Evolutionary conservation across 352 stramenopile genomes (phyloP).

Genomic region (Phytopythium vexans): DNA sequence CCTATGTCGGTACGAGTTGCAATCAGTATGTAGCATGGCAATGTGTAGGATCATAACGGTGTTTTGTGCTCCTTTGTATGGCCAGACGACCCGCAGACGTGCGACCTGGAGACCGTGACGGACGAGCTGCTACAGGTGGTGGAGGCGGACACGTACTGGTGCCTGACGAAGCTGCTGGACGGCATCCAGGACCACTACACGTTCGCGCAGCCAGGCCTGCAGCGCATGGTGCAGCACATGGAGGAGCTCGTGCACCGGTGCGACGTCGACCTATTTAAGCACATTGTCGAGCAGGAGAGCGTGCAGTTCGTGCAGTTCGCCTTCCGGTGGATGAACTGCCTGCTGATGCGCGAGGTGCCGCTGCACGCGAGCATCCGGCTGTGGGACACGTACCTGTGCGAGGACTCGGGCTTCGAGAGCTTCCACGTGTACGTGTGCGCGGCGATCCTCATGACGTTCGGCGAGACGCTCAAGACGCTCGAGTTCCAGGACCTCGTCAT

Average conservation of each 20-base stretch:
- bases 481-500: conserved; percentile 98
- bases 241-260: conserved; percentile 97
- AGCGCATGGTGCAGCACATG: conserved; percentile 97
- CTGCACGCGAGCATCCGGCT: conserved; percentile 94
- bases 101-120: conserved; percentile 65
- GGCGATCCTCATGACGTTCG: conserved; percentile 98
- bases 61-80: conserved; percentile 4
- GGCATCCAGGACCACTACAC: conserved; percentile 99
- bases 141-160: conserved; percentile 99
- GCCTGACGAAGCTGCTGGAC: conserved; percentile 97
- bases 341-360: conserved; percentile 97
- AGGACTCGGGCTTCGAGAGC: conserved; percentile 98
- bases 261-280: conserved; percentile 92
- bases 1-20: conserved; percentile 52
- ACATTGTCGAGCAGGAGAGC: conserved; percentile 91
- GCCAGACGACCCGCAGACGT: conserved; percentile 68
- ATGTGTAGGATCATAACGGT: neutral
- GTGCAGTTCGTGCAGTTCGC: conserved; percentile 99
- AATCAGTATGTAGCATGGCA: neutral
- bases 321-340: conserved; percentile 99
- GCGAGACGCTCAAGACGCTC: conserved; percentile 92
- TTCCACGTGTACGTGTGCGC: conserved; percentile 99
- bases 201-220: conserved; percentile 96
- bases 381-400: conserved; percentile 99
- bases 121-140: conserved; percentile 78